These are phyloP conservation scores for Saccharomyces paradoxus DNA, from an alignment of 805 yeast genomes.

Conservation along the genomic window DNA sequence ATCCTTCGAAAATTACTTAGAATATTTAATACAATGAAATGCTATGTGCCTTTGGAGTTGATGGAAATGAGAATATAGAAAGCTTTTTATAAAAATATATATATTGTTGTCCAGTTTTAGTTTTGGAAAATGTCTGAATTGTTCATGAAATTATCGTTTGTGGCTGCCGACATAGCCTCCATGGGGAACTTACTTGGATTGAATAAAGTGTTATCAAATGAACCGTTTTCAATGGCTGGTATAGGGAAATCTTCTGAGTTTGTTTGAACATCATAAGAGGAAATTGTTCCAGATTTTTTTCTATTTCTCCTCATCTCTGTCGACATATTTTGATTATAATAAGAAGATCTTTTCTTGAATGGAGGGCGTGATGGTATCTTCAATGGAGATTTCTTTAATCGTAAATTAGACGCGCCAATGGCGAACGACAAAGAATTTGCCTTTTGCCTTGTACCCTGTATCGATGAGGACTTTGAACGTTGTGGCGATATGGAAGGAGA, in stretches of 20 bases:
- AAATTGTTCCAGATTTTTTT: not conserved
- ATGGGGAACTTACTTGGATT: not conserved
- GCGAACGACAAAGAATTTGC: not conserved
- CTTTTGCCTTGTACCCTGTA: not conserved
- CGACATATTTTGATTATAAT: not conserved
- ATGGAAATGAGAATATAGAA: not conserved
- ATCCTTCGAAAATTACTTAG: not conserved
- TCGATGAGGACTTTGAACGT: not conserved
- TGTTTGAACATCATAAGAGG: not conserved
- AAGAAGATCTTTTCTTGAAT: not conserved
- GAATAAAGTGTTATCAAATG: not conserved
- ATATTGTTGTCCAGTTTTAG: not conserved
- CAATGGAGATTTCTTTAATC: not conserved
- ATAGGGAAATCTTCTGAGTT: not conserved
- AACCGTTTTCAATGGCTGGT: not conserved
- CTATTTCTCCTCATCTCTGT: not conserved
- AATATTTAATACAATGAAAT: not conserved
- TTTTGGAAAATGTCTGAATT: not conserved
- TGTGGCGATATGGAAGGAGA: not conserved
- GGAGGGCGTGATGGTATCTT: not conserved
- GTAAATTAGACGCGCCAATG: not conserved
- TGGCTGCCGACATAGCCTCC: not conserved
- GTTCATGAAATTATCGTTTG: not conserved
- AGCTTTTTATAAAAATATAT: not conserved
- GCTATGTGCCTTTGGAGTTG: not conserved